Conservation (phyloP, 78 protist species). For the Anaeramoeba flamelloides region DNA sequence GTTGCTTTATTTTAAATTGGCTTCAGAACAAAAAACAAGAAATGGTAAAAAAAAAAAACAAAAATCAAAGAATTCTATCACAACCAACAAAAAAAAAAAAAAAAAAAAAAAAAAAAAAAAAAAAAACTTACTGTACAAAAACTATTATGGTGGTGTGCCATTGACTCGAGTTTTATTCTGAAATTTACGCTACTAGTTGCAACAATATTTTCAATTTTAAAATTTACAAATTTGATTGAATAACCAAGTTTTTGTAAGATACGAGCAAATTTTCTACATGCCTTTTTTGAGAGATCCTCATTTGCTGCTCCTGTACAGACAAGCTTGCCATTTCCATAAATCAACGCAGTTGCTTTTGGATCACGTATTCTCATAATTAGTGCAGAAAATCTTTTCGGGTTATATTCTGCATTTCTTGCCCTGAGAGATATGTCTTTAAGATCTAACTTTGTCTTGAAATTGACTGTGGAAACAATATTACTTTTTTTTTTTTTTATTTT, state of each 20-base stretch:
- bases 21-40: too few relatives aligned
- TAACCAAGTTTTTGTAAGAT: slow-evolving; percentile 62
- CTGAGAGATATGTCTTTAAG: slow-evolving; percentile 61
- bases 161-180: slow-evolving; percentile 68
- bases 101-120: too few relatives aligned
- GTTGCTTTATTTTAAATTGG: too few relatives aligned
- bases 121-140: not conserved
- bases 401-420: slow-evolving; percentile 91
- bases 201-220: slow-evolving; percentile 17
- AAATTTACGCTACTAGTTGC: slow-evolving; percentile 65
- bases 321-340: slow-evolving; percentile 82
- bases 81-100: too few relatives aligned
- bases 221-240: slow-evolving; percentile 26
- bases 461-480: not conserved
- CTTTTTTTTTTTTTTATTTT: not conserved
- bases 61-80: too few relatives aligned
- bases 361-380: slow-evolving; percentile 85
- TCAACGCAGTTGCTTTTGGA: slow-evolving; percentile 84
- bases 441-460: slow-evolving; percentile 32
- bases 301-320: slow-evolving; percentile 79
- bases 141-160: not conserved
- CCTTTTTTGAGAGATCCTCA: slow-evolving; percentile 57
- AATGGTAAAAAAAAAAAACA: too few relatives aligned
- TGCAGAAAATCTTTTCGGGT: slow-evolving; percentile 90
- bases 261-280: slow-evolving; percentile 79